Evolutionary conservation across 179 eudicot genomes (phyloP).

Genomic region (Beta corolliflora): DNA sequence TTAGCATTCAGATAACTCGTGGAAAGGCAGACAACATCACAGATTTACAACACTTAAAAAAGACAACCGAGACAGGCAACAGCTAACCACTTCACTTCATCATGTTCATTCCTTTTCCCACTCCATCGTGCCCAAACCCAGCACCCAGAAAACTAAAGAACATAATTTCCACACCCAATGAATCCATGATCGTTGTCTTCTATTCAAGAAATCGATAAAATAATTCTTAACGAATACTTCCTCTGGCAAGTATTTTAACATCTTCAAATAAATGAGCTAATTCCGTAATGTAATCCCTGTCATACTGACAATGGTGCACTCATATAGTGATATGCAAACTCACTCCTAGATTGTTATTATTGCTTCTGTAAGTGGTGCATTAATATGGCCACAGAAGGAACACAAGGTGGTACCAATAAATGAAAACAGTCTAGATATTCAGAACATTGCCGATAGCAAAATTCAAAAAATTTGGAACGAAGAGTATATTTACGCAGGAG

Average conservation of each 20-base stretch:
- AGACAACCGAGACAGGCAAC: neutral
- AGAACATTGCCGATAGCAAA: neutral
- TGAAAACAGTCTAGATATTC: neutral
- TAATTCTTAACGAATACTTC: neutral
- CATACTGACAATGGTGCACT: neutral
- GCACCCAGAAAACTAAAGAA: neutral
- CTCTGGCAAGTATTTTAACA: neutral
- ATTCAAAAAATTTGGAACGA: neutral
- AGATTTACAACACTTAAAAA: neutral
- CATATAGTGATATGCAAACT: neutral
- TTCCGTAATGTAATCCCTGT: neutral
- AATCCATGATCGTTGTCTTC: neutral
- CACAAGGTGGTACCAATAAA: neutral
- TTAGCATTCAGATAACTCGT: neutral
- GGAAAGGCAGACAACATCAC: neutral
- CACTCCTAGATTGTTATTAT: neutral
- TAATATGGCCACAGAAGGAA: neutral
- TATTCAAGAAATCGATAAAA: neutral
- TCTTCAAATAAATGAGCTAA: neutral
- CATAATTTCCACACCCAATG: neutral
- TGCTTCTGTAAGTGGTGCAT: neutral
- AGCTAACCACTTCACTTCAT: neutral
- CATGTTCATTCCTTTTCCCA: neutral
- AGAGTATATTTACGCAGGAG: neutral
- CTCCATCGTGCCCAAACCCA: neutral